Evolutionary conservation across 176 grass and related monocot genomes (phyloP), one percentile per base, ranked within the genome.

Genomic region (Musa schizocarpa): DNA sequence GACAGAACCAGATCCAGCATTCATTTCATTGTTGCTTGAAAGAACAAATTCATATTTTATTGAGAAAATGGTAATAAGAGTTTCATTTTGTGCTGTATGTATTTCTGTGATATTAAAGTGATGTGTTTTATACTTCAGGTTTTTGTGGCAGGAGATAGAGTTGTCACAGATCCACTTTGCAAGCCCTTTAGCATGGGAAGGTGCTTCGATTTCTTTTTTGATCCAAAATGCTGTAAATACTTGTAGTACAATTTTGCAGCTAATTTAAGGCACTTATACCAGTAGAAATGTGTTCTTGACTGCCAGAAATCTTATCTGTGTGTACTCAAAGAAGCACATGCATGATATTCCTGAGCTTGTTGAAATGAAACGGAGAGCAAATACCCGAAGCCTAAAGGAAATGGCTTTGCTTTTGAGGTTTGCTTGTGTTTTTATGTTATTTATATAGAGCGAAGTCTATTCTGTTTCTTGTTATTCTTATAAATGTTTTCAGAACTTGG

Each of bases 111-210:
- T 81, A 53, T 53, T 72, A 20, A 81, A 78, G 2, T 61, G 69
- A 27, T 17, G 13, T 54, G 11, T 50, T 52, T 72, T 80, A 69
- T 89, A 43, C 52, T 83, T 71, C 82, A 99, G 95, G 81, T 99
- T 86, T 99, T 84, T 76, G 65, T 99, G 82, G 95, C 95, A 81
- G 90, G 95, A 4, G 95, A 99, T 84, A 94, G 95, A 75, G 95
- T 99, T 82, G 8, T 94, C 59, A 91, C 81, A 9, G 95, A 99
- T 89, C 86, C 86, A 12, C 95, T 99, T 81, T 99, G 95, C 84
- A 99, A 99, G 73, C 95, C 95, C 53, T 99, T 94, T 81, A 94
- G 95, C 78, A 94, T 99, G 95, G 90, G 95, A 89, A 99, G 95
- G 95, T 94, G 54, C 81, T 74, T 84, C 50, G 1, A 62, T 80